Conservation (phyloP, 768 basidiomycete genomes). For the Boletus pseudo-olivaceus region DNA sequence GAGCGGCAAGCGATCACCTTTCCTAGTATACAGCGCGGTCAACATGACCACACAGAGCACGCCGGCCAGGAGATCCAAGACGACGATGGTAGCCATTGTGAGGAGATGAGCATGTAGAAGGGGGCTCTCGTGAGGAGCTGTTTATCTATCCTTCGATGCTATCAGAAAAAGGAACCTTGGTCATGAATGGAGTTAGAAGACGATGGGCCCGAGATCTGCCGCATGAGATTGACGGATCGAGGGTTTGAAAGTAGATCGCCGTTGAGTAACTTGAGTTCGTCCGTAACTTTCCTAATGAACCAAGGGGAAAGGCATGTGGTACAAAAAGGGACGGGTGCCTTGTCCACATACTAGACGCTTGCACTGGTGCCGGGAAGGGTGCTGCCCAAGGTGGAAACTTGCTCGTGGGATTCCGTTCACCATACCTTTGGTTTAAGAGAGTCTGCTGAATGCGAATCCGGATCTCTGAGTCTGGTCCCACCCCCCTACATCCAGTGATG, state of each 20-base stretch:
- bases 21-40: background rate
- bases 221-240: background rate
- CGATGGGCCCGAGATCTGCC: background rate
- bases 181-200: background rate
- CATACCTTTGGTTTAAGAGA: background rate
- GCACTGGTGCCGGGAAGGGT: background rate
- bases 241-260: background rate
- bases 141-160: background rate
- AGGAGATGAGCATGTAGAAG: background rate
- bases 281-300: background rate
- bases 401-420: background rate
- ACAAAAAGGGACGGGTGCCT: background rate
- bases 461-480: background rate
- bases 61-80: background rate
- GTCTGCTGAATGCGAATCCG: background rate
- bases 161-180: background rate
- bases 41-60: background rate
- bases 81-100: background rate
- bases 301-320: background rate
- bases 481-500: background rate
- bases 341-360: background rate
- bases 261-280: background rate
- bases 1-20: background rate
- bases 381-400: background rate
- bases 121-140: background rate